Percentiles rank a stretch among this genome's conserved stretches.
phyloP scores from a whole-genome alignment of 139 green algal species.

The Volvox africanus region DNA sequence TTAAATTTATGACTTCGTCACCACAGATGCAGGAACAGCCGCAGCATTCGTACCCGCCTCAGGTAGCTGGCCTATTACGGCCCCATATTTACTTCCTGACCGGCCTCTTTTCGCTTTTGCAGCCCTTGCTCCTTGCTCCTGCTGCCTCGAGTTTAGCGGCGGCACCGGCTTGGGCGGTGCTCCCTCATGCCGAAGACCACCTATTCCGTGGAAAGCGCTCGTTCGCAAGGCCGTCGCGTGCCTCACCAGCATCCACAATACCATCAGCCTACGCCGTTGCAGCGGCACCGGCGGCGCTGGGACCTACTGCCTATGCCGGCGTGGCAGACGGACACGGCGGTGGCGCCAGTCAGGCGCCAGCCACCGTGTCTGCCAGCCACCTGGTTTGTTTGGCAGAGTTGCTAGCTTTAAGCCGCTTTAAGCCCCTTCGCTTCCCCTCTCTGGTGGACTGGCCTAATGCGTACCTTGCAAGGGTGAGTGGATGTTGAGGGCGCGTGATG shows the following conservation, averaged over 20 bases:
- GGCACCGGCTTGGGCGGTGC: background rate
- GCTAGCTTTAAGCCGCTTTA: background rate
- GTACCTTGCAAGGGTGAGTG: slow-evolving; percentile 5
- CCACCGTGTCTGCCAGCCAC: background rate
- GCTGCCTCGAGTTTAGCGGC: background rate
- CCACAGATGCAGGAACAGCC: background rate
- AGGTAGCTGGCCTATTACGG: background rate
- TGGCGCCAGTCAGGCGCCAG: background rate
- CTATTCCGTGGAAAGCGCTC: no score
- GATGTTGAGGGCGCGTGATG: no score
- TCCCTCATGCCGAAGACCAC: no score
- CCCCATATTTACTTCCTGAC: background rate
- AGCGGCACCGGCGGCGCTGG: background rate
- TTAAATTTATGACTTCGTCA: background rate
- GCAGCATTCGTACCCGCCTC: background rate
- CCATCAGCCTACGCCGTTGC: background rate
- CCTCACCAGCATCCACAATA: no score
- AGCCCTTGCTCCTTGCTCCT: background rate
- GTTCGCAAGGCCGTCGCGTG: no score
- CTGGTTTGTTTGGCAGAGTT: slow-evolving; percentile 21
- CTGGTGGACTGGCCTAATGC: background rate
- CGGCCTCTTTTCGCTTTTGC: background rate
- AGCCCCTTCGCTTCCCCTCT: background rate
- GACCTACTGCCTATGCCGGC: background rate
- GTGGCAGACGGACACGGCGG: background rate